Percentiles rank a stretch among this genome's conserved stretches.
Conservation (phyloP, 2,329 filamentous ascomycete genomes). For the Aspergillus sp. region DNA sequence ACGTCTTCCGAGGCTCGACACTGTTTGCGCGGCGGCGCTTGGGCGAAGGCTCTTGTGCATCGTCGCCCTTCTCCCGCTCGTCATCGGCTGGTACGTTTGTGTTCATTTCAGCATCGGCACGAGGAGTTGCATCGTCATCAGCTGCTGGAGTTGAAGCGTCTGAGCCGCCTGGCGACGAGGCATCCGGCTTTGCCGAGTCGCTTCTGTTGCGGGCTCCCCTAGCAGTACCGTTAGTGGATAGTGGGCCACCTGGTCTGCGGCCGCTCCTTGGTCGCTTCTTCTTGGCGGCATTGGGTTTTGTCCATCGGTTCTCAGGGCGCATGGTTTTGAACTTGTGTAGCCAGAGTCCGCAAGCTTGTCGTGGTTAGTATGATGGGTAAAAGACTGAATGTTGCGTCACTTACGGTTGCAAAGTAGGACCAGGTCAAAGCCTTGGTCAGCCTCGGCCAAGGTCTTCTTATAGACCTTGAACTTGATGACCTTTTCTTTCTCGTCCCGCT, state of each 20-base stretch:
- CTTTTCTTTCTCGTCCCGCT: constrained; percentile 65
- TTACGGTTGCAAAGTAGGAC: constrained; percentile 85
- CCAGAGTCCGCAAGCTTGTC: constrained; percentile 84
- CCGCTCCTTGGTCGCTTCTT: constrained; percentile 45
- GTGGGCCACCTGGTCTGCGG: constrained; percentile 38
- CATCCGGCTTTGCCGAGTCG: constrained; percentile 34
- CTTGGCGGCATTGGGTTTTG: constrained; percentile 58
- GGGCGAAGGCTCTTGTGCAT: constrained; percentile 37
- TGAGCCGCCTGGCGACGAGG: constrained; percentile 45
- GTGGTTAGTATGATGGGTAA: constrained; percentile 16
- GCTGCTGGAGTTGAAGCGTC: constrained; percentile 43
- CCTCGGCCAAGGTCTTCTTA: constrained; percentile 70
- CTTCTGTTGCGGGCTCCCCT: constrained; percentile 36
- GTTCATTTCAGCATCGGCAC: constrained; percentile 33
- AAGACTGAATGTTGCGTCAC: constrained; percentile 40
- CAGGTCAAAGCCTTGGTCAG: constrained; percentile 73
- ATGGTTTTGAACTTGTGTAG: constrained; percentile 85
- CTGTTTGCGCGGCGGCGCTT: constrained; percentile 54
- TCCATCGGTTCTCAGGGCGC: constrained; percentile 83
- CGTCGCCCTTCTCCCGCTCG: constrained; percentile 39
- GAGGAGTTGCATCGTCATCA: constrained; percentile 42
- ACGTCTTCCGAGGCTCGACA: constrained; percentile 48
- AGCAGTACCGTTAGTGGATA: constrained; percentile 38
- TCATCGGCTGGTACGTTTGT: constrained; percentile 13
- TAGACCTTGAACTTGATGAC: constrained; percentile 72